Evolutionary conservation across 805 yeast genomes (phyloP).

Genomic region (Schizosaccharomyces cryophilus): DNA sequence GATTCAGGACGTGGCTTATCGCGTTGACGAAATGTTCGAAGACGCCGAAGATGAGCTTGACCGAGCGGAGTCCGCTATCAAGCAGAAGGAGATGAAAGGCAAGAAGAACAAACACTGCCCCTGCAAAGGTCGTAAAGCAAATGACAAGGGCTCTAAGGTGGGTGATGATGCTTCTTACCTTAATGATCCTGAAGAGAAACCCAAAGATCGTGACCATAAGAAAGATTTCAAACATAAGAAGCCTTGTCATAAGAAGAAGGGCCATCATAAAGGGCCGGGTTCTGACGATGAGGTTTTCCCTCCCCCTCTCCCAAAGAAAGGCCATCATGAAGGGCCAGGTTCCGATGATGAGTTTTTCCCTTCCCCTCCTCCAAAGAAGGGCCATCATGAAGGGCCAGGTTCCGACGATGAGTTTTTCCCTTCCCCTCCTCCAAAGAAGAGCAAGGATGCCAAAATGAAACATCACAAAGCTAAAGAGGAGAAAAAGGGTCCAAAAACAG

Average conservation of each 20-base stretch:
- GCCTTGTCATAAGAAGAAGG: neutral
- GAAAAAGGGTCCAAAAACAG: neutral
- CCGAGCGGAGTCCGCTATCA: neutral
- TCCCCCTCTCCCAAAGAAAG: neutral
- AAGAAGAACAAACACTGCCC: neutral
- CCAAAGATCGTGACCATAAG: neutral
- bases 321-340: neutral
- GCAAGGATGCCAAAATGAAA: neutral
- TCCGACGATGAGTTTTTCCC: neutral
- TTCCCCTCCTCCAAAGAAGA: neutral
- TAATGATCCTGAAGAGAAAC: neutral
- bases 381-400: neutral
- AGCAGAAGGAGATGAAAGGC: neutral
- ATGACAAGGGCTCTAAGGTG: neutral
- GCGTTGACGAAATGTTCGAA: neutral
- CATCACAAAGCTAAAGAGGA: neutral
- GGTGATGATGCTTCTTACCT: neutral
- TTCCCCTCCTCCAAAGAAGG: neutral
- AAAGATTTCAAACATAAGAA: neutral
- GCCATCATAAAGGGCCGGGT: neutral
- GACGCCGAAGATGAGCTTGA: neutral
- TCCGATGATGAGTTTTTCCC: neutral
- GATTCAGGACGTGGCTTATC: neutral
- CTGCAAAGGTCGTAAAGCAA: neutral
- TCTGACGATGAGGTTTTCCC: neutral